Conservation (phyloP, 495 filamentous ascomycete genomes). For the Astrocystis sublimbata region DNA sequence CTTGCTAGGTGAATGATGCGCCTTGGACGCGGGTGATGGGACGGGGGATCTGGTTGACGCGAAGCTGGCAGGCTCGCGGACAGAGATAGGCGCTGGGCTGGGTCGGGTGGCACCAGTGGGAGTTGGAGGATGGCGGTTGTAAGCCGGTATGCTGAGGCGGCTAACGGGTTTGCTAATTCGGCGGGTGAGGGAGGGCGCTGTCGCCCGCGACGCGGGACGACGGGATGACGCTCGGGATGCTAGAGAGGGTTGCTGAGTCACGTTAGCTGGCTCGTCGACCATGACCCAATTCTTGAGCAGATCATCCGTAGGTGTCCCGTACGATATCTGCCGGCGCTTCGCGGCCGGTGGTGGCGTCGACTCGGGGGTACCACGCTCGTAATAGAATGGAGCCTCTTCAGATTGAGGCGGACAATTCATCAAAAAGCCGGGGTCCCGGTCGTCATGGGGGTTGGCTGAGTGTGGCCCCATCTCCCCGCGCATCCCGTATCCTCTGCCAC, state of each 20-base stretch:
- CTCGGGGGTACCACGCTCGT: constrained; percentile 40
- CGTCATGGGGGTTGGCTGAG: constrained; percentile 25
- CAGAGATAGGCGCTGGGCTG: constrained; percentile 44
- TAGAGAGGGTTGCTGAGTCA: constrained; percentile 20
- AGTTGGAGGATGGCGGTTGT: constrained; percentile 28
- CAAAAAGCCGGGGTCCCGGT: constrained; percentile 6
- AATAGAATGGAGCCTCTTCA: constrained; percentile 28
- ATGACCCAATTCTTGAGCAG: constrained; percentile 73
- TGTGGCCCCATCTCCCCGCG: constrained; percentile 7
- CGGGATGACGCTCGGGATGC: constrained; percentile 23
- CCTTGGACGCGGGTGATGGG: constrained; percentile 25
- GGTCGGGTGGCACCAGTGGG: constrained; percentile 37
- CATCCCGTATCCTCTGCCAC: constrained; percentile 66
- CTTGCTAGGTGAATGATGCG: constrained; percentile 38
- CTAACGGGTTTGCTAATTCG: constrained; percentile 43
- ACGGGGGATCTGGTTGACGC: constrained; percentile 43
- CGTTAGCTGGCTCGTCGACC: constrained; percentile 49
- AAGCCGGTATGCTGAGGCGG: constrained; percentile 32
- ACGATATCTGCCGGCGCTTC: constrained; percentile 54
- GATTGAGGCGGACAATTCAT: constrained; percentile 21
- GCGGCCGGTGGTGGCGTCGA: constrained; percentile 48
- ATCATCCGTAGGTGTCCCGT: constrained; percentile 47
- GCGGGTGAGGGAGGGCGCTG: constrained; percentile 27
- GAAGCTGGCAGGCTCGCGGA: constrained; percentile 53
- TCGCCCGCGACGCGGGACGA: constrained; percentile 15